phyloP scores from a whole-genome alignment of 1,284 basidiomycete genomes.

The Naganishia albida region DNA sequence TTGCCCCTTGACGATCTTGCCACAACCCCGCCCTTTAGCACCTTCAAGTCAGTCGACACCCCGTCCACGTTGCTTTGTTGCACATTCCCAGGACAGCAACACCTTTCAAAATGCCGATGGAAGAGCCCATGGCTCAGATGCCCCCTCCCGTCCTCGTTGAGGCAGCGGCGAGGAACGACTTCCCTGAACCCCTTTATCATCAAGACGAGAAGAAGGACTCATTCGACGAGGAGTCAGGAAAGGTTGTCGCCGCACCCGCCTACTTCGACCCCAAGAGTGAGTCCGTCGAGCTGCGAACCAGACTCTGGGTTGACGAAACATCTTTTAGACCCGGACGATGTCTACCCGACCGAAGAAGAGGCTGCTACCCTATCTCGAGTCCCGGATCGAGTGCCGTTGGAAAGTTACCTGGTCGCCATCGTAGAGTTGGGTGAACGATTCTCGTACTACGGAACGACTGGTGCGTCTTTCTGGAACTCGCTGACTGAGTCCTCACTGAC shows the following conservation, averaged over 20 bases:
- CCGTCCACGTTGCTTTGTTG: background rate
- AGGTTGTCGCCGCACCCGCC: slow-evolving; percentile 36
- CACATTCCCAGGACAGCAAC: background rate
- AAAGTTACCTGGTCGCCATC: slow-evolving; percentile 65
- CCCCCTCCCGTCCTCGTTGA: slow-evolving; percentile 22
- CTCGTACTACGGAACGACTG: slow-evolving; percentile 63
- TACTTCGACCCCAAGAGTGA: slow-evolving; percentile 28
- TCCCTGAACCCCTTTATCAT: slow-evolving; percentile 1
- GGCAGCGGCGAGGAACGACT: slow-evolving; percentile 19
- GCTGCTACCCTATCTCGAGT: slow-evolving; percentile 19
- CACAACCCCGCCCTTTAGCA: slow-evolving; percentile 8
- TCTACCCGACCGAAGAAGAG: slow-evolving; percentile 32
- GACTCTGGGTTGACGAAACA: background rate
- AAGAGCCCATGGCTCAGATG: slow-evolving; percentile 34
- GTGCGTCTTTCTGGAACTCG: slow-evolving; percentile 32
- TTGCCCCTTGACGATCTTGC: background rate
- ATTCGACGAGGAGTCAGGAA: slow-evolving; percentile 38
- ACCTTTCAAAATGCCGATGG: slow-evolving; percentile 27
- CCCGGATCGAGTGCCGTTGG: slow-evolving; percentile 26
- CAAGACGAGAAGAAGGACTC: slow-evolving; percentile 11
- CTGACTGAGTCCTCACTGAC: background rate
- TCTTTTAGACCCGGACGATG: slow-evolving; percentile 29
- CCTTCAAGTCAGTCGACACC: background rate
- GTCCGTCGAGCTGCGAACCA: background rate
- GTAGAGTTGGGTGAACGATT: slow-evolving; percentile 75